Evolutionary conservation across 495 filamentous ascomycete genomes (phyloP), one percentile per base, ranked within the genome.

Genomic region (Patellaria atrata): DNA sequence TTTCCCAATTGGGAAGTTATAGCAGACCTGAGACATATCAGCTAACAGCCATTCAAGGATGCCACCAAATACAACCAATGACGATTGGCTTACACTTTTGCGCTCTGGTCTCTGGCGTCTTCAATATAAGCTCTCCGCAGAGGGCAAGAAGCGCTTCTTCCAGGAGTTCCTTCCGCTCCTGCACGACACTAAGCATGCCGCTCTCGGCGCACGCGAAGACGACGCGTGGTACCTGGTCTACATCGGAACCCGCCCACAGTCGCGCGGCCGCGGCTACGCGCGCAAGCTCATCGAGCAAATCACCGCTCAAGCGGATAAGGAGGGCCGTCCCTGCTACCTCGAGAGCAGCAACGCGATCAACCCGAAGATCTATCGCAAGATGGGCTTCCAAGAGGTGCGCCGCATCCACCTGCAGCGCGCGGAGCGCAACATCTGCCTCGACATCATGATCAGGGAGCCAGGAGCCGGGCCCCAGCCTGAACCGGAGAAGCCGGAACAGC

Each of bases 401-500:
- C 66, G 68, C 35, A 65, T 87, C 44, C 56, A 62, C 47, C 61
- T 87, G 37, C 60, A 62, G 53, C 50, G 73, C 13, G 69, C 64
- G 20, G 56, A 59, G 32, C 65, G 65, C 47, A 70, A 70, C n/a
- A 65, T 84, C 16, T 62, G 62, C 33, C 55, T 87, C 44, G 74
- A 73, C 48, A 74, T 81, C 60, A 87, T 87, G 81, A 72, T 82
- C 27, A 62, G 80, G 30, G 70, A 79, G 54, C 71, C 79, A 21
- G 41, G 31, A 11, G 21, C 26, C 12, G 6, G 15, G 26, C 12
- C 27, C 17, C 15, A 4, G 35, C 28, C 4, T 13, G 4, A n/a
- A 11, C 19, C 33, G 25, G 24, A 27, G 22, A 26, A 10, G 6
- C 19, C 4, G 22, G 22, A 4, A 12, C 27, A 14, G 18, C n/a